Evolutionary conservation across 176 grass and related monocot species (phyloP).

Genomic region (Rhynchospora tenuis): DNA sequence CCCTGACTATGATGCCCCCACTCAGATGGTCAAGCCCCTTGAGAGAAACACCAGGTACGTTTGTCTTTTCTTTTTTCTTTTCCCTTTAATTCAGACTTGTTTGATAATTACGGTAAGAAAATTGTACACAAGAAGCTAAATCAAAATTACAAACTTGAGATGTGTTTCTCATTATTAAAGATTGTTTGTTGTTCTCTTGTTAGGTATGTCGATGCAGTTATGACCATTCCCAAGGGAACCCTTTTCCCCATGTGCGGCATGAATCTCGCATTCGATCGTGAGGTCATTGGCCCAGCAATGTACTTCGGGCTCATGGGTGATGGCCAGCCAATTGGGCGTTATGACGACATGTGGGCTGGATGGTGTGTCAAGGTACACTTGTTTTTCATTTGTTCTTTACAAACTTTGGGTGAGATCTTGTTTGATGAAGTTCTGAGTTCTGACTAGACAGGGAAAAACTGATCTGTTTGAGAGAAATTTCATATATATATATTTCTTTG

Average conservation of each 20-base stretch:
- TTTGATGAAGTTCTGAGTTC: neutral
- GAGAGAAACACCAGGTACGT: slow-evolving; percentile 75
- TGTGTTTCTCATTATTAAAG: neutral
- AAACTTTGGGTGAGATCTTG: neutral
- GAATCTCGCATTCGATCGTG: slow-evolving; percentile 36
- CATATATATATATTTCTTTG: neutral
- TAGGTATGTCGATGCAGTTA: slow-evolving; percentile 37
- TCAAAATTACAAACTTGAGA: neutral
- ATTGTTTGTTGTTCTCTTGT: slow-evolving; percentile 5
- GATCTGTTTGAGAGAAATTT: too few species aligned
- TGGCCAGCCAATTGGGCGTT: slow-evolving; percentile 38
- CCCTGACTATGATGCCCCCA: slow-evolving; percentile 95
- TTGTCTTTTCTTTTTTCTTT: neutral
- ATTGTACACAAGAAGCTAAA: neutral
- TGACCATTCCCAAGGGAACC: slow-evolving; percentile 37
- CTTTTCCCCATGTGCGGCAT: slow-evolving; percentile 41
- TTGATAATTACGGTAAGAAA: neutral
- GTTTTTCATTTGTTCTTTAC: neutral
- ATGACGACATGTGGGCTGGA: slow-evolving; percentile 42
- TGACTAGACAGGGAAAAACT: neutral
- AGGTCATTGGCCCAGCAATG: slow-evolving; percentile 33
- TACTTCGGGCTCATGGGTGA: slow-evolving; percentile 47
- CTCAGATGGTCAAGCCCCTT: slow-evolving; percentile 77
- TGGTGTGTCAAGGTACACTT: slow-evolving; percentile 35
- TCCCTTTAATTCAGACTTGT: neutral